Conservation (phyloP, 108 stramenopile species). For the Mediolabrus comicus region DNA sequence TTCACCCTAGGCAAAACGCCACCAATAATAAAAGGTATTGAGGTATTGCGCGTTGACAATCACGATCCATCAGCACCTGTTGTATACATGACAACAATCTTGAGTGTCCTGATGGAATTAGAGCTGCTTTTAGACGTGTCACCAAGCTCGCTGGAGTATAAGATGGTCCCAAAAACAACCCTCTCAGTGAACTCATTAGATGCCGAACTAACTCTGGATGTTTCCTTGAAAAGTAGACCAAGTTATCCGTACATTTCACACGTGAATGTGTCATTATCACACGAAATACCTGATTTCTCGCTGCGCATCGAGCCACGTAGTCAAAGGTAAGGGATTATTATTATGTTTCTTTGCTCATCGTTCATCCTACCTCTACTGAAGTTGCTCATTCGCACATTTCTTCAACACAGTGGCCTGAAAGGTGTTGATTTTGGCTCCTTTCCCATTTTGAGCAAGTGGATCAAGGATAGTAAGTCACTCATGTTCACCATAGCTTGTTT, state of each 20-base stretch:
- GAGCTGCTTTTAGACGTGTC: slow-evolving; percentile 35
- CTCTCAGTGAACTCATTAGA: slow-evolving; percentile 39
- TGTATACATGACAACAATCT: slow-evolving; percentile 16
- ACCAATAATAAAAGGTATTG: slow-evolving; percentile 26
- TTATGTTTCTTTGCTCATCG: background rate
- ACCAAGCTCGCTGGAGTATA: slow-evolving; percentile 46
- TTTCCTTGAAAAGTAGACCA: slow-evolving; percentile 28
- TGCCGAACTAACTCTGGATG: slow-evolving; percentile 17
- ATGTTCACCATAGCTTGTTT: too few relatives aligned
- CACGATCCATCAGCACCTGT: slow-evolving; percentile 5
- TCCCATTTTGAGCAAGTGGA: slow-evolving; percentile 43
- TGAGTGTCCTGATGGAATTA: slow-evolving; percentile 37
- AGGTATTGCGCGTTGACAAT: slow-evolving; percentile 18
- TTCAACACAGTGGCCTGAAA: slow-evolving; percentile 34
- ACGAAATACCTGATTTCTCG: slow-evolving; percentile 33
- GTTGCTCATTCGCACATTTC: background rate
- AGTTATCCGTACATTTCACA: slow-evolving; percentile 41
- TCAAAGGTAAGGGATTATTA: slow-evolving; percentile 23
- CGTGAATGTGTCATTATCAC: slow-evolving; percentile 30
- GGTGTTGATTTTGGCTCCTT: slow-evolving; percentile 53
- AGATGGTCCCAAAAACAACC: slow-evolving; percentile 34
- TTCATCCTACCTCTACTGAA: background rate
- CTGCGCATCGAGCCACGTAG: slow-evolving; percentile 37
- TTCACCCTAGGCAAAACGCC: slow-evolving; percentile 42
- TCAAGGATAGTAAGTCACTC: too few relatives aligned